A percentile compares a stretch with the other conserved stretches of the same genome.
These are phyloP conservation scores for Ophiostoma quercus DNA, from an alignment of 2,329 filamentous ascomycete genomes.

Conservation along the genomic window DNA sequence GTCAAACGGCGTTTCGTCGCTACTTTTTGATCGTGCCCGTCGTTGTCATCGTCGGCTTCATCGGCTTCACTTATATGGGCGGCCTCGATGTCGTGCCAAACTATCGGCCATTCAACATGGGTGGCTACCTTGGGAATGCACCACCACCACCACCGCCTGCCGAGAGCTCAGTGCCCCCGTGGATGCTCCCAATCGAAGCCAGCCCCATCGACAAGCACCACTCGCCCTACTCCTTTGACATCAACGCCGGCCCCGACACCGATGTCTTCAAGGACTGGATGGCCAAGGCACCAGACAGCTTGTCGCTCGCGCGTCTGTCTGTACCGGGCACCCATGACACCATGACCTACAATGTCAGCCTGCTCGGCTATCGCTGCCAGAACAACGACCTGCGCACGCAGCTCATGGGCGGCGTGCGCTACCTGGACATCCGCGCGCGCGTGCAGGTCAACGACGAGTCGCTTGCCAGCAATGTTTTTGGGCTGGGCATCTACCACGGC, in stretches of 20 bases:
- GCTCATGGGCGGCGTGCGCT: conserved; percentile 44
- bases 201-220: conserved; percentile 20
- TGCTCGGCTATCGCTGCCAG: conserved; percentile 42
- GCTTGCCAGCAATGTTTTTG: conserved; percentile 21
- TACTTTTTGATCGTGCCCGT: neutral
- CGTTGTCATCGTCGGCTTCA: conserved; percentile 4
- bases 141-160: neutral
- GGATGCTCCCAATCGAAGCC: neutral
- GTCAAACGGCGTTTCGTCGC: neutral
- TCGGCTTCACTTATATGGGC: conserved; percentile 1
- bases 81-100: neutral
- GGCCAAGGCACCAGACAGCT: conserved; percentile 39
- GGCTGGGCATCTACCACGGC: conserved; percentile 46
- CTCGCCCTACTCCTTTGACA: conserved; percentile 42
- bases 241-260: conserved; percentile 23
- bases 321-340: conserved; percentile 52
- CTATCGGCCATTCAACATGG: neutral
- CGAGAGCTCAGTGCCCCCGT: neutral
- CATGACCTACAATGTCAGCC: conserved; percentile 43
- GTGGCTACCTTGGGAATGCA: neutral
- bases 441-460: conserved; percentile 29
- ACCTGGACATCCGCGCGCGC: conserved; percentile 47
- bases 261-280: conserved; percentile 38
- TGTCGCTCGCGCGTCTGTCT: conserved; percentile 41
- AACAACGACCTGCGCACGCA: conserved; percentile 43